These are phyloP conservation scores for Diaporthe ampelina DNA, from an alignment of 2,329 filamentous ascomycete genomes.

Conservation along the genomic window DNA sequence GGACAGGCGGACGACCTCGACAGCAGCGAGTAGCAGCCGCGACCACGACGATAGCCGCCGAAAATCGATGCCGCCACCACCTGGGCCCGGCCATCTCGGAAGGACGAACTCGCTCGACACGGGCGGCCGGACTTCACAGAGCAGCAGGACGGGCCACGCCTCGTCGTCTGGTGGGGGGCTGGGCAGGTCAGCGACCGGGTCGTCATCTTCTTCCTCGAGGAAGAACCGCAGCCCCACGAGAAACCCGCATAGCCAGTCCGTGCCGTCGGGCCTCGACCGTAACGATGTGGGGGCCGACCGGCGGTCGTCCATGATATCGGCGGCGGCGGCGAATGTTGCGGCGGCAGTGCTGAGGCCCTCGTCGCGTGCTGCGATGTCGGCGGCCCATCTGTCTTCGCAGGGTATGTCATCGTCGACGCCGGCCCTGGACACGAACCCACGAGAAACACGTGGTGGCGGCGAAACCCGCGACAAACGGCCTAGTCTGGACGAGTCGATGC, in stretches of 20 bases:
- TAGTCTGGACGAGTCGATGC: slow-evolving; percentile 34
- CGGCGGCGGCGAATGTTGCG: slow-evolving; percentile 28
- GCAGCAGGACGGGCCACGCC: slow-evolving; percentile 25
- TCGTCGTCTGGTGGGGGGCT: slow-evolving; percentile 19
- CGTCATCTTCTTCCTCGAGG: slow-evolving; percentile 23
- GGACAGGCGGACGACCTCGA: slow-evolving; percentile 26
- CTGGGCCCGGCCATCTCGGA: slow-evolving; percentile 32
- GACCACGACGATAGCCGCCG: slow-evolving; percentile 37
- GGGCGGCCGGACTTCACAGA: slow-evolving; percentile 14
- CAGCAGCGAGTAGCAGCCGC: slow-evolving; percentile 26
- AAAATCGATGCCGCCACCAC: slow-evolving; percentile 26
- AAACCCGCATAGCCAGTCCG: slow-evolving; percentile 39
- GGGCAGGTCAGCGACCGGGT: slow-evolving; percentile 14
- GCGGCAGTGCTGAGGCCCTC: slow-evolving; percentile 20
- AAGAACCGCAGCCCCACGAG: slow-evolving; percentile 40
- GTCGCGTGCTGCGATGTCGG: slow-evolving; percentile 8
- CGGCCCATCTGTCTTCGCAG: background rate
- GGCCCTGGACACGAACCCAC: slow-evolving; percentile 12
- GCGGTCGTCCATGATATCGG: slow-evolving; percentile 18
- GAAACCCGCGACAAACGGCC: slow-evolving; percentile 31
- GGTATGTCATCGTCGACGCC: slow-evolving; percentile 22
- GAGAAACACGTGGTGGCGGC: slow-evolving; percentile 17
- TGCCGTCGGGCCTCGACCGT: slow-evolving; percentile 34
- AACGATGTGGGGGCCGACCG: slow-evolving; percentile 17
- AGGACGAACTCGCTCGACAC: slow-evolving; percentile 33